Evolutionary conservation across 495 filamentous ascomycete species (phyloP).

Genomic region (Xylaria sp.): DNA sequence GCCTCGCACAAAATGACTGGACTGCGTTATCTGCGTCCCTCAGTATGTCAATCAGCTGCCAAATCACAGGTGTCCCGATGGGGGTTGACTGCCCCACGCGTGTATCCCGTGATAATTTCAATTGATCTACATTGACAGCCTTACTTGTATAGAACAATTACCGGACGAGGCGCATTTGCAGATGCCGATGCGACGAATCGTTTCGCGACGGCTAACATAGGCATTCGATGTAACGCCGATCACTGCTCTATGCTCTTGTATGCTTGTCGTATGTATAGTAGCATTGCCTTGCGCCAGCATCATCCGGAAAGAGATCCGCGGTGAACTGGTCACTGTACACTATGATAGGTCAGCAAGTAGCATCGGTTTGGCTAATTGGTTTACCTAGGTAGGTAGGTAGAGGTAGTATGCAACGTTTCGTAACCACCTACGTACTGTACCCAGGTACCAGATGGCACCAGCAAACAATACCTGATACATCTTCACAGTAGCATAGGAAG

Average conservation of each 20-base stretch:
- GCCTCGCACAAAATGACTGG: conserved; percentile 12
- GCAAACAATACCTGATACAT: background rate
- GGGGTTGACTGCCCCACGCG: background rate
- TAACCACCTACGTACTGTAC: too few relatives aligned
- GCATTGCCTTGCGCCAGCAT: background rate
- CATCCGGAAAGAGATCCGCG: background rate
- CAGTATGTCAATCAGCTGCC: background rate
- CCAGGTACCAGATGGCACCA: background rate
- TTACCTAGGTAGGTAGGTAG: too few relatives aligned
- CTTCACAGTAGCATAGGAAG: background rate
- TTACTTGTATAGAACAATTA: conserved; percentile 3
- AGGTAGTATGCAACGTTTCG: background rate
- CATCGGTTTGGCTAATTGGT: background rate
- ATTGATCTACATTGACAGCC: conserved; percentile 18
- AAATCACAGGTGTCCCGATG: background rate
- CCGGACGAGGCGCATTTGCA: conserved; percentile 7
- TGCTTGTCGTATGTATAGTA: background rate
- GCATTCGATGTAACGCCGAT: conserved; percentile 11
- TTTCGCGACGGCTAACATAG: background rate
- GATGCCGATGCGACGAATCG: conserved; percentile 19
- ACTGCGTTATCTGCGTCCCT: background rate
- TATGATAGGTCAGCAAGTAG: background rate
- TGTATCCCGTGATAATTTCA: background rate
- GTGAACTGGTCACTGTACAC: conserved; percentile 9
- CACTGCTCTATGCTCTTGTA: conserved; percentile 1